These are phyloP conservation scores for Talaromyces ruber DNA, from an alignment of 495 filamentous ascomycete species.

Conservation along the genomic window DNA sequence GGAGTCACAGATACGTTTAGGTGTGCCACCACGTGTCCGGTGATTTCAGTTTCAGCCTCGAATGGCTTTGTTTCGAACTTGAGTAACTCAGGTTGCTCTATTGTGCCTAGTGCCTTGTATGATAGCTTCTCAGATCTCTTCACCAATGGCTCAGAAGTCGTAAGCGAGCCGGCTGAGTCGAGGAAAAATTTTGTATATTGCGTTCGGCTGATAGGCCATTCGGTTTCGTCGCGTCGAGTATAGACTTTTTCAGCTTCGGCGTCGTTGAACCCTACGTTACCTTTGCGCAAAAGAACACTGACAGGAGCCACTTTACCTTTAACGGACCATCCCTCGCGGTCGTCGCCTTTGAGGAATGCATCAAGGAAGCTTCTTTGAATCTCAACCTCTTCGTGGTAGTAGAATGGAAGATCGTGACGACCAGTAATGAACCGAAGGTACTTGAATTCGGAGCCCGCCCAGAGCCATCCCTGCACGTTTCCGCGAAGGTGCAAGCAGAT, in stretches of 20 bases:
- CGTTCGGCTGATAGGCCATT: constrained; percentile 58
- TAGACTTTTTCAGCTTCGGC: constrained; percentile 45
- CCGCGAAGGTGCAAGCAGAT: constrained; percentile 55
- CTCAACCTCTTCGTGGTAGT: constrained; percentile 56
- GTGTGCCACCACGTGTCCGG: constrained; percentile 55
- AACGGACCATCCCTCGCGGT: constrained; percentile 46
- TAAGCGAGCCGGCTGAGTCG: neutral
- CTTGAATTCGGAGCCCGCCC: constrained; percentile 53
- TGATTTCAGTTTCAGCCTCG: constrained; percentile 52
- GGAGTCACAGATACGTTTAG: constrained; percentile 50
- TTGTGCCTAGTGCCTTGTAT: constrained; percentile 46
- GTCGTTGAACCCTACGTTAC: constrained; percentile 55
- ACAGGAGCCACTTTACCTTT: constrained; percentile 48
- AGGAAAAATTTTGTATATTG: constrained; percentile 51
- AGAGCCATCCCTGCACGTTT: constrained; percentile 53
- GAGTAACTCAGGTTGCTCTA: constrained; percentile 35
- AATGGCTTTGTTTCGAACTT: constrained; percentile 49
- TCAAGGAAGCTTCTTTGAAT: constrained; percentile 57
- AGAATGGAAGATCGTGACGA: constrained; percentile 64
- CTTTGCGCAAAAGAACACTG: constrained; percentile 48
- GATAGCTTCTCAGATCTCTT: constrained; percentile 25
- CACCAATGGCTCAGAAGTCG: neutral
- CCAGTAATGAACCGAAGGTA: constrained; percentile 61
- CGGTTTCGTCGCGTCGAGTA: constrained; percentile 40
- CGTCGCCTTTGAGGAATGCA: constrained; percentile 59